Conservation (phyloP, 306 rosid genomes). For the Purshia tridentata region DNA sequence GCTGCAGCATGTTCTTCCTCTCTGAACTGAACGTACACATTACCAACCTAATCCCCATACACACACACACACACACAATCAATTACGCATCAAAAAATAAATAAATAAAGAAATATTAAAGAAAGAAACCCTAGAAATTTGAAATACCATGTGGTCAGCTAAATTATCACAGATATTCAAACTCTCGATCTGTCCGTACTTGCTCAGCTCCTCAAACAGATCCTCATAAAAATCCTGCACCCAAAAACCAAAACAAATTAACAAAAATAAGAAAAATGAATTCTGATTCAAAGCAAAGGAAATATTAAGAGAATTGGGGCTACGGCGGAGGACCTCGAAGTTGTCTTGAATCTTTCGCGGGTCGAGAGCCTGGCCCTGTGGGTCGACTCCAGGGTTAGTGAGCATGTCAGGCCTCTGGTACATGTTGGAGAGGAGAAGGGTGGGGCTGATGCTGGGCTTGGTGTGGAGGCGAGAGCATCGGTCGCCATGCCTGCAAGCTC, state of each 20-base stretch:
- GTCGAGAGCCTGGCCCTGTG: constrained; percentile 72
- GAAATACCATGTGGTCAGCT: constrained; percentile 90
- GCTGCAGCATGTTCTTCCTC: constrained; percentile 97
- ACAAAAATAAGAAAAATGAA: not conserved
- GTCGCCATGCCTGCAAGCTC: constrained; percentile 98
- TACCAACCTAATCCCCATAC: constrained; percentile 64
- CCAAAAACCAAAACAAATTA: not conserved
- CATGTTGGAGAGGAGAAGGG: constrained; percentile 93
- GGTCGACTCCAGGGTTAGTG: constrained; percentile 53
- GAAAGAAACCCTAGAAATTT: not conserved
- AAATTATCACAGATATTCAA: constrained; percentile 93
- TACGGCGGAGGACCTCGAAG: constrained; percentile 48
- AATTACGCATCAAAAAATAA: not conserved
- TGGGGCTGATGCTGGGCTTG: constrained; percentile 93
- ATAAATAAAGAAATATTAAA: not conserved
- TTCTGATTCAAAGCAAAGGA: not conserved
- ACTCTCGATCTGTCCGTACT: constrained; percentile 90
- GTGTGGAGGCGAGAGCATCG: constrained; percentile 97
- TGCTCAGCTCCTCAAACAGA: constrained; percentile 92
- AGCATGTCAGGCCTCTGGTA: constrained; percentile 90
- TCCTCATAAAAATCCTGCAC: constrained; percentile 88
- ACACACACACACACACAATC: not conserved
- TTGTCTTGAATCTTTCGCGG: constrained; percentile 91
- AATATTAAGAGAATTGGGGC: too few relatives aligned
- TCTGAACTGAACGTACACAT: constrained; percentile 79